Percentiles rank a stretch among this genome's conserved stretches.
phyloP scores from a whole-genome alignment of 306 rosid genomes.

The Psophocarpus tetragonolobus region DNA sequence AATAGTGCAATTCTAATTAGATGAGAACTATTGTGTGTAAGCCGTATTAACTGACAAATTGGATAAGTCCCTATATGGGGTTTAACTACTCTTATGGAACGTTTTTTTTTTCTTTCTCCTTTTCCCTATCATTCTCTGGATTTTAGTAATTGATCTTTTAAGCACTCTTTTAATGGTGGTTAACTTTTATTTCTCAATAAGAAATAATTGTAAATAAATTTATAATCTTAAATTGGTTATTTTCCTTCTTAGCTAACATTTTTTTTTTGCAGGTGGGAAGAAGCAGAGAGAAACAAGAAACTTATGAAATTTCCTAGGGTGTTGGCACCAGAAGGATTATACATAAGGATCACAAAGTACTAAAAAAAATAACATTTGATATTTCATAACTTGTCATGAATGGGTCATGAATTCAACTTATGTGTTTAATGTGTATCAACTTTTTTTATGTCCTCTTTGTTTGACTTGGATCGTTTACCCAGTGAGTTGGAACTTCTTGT shows the following conservation, averaged over 20 bases:
- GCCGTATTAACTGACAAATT: background rate
- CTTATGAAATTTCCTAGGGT: slow-evolving; percentile 74
- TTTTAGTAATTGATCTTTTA: background rate
- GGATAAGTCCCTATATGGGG: background rate
- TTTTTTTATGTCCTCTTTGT: no score
- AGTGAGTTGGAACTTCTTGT: no score
- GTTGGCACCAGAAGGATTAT: slow-evolving; percentile 69
- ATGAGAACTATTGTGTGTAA: background rate
- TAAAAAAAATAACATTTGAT: background rate
- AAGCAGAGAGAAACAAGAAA: slow-evolving; percentile 54
- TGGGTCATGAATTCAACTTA: no score
- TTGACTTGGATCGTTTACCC: no score
- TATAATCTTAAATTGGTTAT: background rate
- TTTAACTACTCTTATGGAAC: background rate
- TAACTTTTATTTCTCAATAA: background rate
- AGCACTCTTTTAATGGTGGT: background rate
- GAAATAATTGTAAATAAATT: background rate
- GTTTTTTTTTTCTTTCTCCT: background rate
- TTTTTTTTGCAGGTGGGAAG: slow-evolving; percentile 63
- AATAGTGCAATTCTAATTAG: background rate
- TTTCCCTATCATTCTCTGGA: background rate
- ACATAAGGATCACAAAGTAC: slow-evolving; percentile 48
- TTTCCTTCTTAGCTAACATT: background rate
- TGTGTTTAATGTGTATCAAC: no score
- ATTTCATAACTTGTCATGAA: background rate